These are phyloP conservation scores for Mitragyna speciosa DNA, from an alignment of 257 asterid species.

Conservation along the genomic window DNA sequence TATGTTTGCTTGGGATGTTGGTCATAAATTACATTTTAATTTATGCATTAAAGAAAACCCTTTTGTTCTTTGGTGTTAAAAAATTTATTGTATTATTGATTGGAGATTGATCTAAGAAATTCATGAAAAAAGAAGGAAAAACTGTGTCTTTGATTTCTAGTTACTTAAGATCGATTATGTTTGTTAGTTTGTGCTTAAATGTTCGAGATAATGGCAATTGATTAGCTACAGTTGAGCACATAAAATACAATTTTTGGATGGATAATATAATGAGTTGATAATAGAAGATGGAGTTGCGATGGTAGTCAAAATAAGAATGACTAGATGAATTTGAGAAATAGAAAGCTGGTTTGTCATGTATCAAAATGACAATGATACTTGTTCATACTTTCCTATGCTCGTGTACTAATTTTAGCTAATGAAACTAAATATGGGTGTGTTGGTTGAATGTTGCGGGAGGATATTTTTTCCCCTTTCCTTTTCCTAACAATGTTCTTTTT, in stretches of 20 bases:
- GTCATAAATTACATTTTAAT: background rate
- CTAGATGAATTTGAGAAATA: background rate
- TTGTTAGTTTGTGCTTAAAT: background rate
- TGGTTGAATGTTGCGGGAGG: background rate
- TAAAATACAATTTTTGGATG: too few species aligned
- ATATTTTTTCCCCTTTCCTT: background rate
- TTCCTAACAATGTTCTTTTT: background rate
- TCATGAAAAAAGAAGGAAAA: background rate
- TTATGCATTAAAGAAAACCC: background rate
- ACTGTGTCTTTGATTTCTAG: background rate
- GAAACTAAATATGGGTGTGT: background rate
- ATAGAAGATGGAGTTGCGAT: background rate
- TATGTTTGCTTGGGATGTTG: background rate
- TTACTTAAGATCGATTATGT: background rate
- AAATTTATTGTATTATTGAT: background rate
- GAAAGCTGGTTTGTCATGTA: background rate
- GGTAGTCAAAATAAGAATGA: background rate
- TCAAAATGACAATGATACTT: background rate
- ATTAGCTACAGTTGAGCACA: background rate
- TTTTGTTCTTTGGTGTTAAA: background rate
- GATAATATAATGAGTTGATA: background rate
- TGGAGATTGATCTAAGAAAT: background rate
- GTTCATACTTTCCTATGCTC: background rate
- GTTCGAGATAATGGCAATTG: background rate
- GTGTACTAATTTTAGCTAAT: background rate